Conservation (phyloP, 768 basidiomycete genomes). For the Inosperma sp. region DNA sequence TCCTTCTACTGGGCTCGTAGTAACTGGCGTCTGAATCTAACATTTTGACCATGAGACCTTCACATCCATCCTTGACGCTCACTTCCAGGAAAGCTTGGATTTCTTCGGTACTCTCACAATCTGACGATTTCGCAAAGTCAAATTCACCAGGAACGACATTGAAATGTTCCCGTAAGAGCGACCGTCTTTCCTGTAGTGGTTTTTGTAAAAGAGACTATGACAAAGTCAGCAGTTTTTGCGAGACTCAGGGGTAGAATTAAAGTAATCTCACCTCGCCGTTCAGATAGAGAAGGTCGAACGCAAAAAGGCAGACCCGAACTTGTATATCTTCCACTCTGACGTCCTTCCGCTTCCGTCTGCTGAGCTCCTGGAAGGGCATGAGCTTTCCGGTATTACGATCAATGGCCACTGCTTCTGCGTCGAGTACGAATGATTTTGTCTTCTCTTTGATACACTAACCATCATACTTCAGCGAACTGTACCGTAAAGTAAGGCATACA, state of each 20-base stretch:
- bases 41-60: conserved; percentile 99
- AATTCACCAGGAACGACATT: conserved; percentile 83
- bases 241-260: neutral
- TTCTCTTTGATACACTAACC: conserved; percentile 76
- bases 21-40: conserved; percentile 85
- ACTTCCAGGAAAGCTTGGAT: conserved; percentile 94
- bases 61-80: conserved; percentile 96
- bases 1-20: conserved; percentile 93
- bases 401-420: conserved; percentile 95
- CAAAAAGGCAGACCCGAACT: conserved; percentile 93
- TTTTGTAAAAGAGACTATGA: conserved; percentile 76
- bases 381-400: conserved; percentile 79
- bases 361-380: conserved; percentile 98
- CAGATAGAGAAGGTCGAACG: conserved; percentile 92
- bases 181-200: conserved; percentile 69
- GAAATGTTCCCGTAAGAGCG: conserved; percentile 76
- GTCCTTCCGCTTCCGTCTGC: conserved; percentile 92
- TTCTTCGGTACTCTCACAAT: conserved; percentile 85
- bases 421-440: conserved; percentile 88
- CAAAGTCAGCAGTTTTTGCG: neutral
- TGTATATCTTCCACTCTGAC: conserved; percentile 97
- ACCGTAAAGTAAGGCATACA: conserved; percentile 13
- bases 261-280: conserved; percentile 79
- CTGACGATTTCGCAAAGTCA: conserved; percentile 86
- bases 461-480: neutral